Evolutionary conservation across 1,284 basidiomycete species (phyloP).

Genomic region (Spongispora temasekensis): DNA sequence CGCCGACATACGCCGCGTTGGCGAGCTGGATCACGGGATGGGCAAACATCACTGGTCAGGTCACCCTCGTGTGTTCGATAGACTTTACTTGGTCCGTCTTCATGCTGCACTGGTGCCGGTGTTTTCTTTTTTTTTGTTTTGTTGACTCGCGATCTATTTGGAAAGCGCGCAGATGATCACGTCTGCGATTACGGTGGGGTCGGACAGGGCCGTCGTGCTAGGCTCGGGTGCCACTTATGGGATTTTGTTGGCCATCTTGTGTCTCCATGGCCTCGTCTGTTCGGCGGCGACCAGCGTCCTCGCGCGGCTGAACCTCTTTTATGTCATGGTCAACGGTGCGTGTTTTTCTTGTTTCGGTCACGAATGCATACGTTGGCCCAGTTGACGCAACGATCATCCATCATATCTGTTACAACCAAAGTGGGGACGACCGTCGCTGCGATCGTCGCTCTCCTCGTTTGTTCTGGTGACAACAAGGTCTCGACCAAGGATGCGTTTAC

Average conservation of each 20-base stretch:
- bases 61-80: slow-evolving; percentile 70
- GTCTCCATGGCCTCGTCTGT: slow-evolving; percentile 67
- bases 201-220: slow-evolving; percentile 53
- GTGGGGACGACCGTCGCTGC: slow-evolving; percentile 61
- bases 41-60: slow-evolving; percentile 61
- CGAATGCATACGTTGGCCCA: too few species aligned
- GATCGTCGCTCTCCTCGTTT: slow-evolving; percentile 58
- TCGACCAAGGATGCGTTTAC: slow-evolving; percentile 70
- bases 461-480: slow-evolving; percentile 52
- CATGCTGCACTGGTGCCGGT: too few species aligned
- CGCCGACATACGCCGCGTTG: slow-evolving; percentile 55
- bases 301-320: slow-evolving; percentile 68
- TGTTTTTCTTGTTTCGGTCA: too few species aligned
- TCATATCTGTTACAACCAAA: too few species aligned
- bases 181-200: slow-evolving; percentile 63
- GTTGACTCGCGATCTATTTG: too few species aligned
- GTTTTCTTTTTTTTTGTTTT: too few species aligned
- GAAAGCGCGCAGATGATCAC: slow-evolving; percentile 76
- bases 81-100: slow-evolving; percentile 63
- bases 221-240: slow-evolving; percentile 63
- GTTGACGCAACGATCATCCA: too few species aligned
- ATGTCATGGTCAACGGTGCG: slow-evolving; percentile 65
- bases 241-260: slow-evolving; percentile 63
- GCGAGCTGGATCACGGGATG: slow-evolving; percentile 76
- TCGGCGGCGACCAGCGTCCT: slow-evolving; percentile 67